Base-by-base conservation (phyloP, 192 early-diverging fungal genomes). In the Paraglomus occultum region DNA sequence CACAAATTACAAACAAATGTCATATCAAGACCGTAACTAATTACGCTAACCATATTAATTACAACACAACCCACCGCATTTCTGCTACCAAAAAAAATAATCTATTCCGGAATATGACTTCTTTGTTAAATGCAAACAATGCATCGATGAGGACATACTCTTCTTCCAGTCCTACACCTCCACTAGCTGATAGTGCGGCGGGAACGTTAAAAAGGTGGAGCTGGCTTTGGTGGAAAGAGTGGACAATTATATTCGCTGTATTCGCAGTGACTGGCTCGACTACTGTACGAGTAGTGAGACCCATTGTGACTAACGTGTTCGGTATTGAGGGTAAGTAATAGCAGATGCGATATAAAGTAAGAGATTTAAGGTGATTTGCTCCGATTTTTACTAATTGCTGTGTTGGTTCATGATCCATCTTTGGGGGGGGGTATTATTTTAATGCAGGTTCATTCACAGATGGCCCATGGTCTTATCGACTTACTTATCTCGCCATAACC, bases 241-340 rank as follows among this genome's bases (percentile, higher is more conserved):
- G 55, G 55, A 59, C 55, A 39, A 70, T 70, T n/a, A 70, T 58
- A 22, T 49, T 70, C 39, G 64, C 62, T 1, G 78, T 79, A 44
- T 79, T 79, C 62, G 78, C 71, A 23, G 72, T 79, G 45, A 79
- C 78, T 23, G 78, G 78, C n/a, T 76, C 74, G 38, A 76, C 78
- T 5, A 79, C 78, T 31, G 78, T 79, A 64, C 71, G 73, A 67
- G 22, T 76, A 52, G 78, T 79, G 47, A 76, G 63, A 38, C 78
- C 78, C 14, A 23, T 79, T 8, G 48, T 79, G 23, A 79, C 42
- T 39, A 12, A 70, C 58, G 22, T 70, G 39, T 45, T 70, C 17
- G 67, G 67, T 18, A 59, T 70, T 20, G 54, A 70, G 40, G 67
- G 67, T 70, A 48, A 40, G 5, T 31, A 20, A 20, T 53, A 10